Evolutionary conservation across 202 grass and related monocot species (phyloP).

Genomic region (Hordeum pubiflorum): DNA sequence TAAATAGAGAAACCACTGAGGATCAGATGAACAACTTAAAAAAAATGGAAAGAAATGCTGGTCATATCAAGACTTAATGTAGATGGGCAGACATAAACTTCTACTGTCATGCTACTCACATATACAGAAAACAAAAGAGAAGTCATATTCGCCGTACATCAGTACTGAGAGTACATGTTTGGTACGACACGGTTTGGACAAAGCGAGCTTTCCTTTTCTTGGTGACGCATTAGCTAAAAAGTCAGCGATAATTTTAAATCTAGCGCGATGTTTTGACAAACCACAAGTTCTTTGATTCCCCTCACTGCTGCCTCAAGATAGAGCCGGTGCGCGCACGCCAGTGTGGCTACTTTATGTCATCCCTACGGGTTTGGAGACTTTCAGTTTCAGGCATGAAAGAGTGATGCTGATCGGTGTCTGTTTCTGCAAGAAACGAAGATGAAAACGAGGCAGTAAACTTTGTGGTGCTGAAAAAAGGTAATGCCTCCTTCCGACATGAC

Average conservation of each 20-base stretch:
- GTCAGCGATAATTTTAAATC: constrained; percentile 27
- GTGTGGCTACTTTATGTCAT: background rate
- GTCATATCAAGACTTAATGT: background rate
- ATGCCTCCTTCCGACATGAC: background rate
- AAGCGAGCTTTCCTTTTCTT: constrained; percentile 19
- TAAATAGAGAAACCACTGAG: background rate
- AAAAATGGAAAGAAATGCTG: background rate
- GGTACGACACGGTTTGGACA: constrained; percentile 22
- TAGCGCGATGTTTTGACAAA: background rate
- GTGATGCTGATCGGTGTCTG: background rate
- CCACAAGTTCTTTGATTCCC: background rate
- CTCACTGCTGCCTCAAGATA: background rate
- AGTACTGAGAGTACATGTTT: constrained; percentile 14
- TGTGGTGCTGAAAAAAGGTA: background rate
- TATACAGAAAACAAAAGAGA: background rate
- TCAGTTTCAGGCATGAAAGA: constrained; percentile 3
- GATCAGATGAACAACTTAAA: background rate
- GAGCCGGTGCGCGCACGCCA: background rate
- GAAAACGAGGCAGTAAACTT: background rate
- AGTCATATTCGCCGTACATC: constrained; percentile 1
- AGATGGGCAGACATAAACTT: background rate
- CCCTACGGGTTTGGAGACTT: background rate
- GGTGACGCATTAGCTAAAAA: background rate
- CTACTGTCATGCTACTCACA: background rate
- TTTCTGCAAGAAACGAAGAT: constrained; percentile 3